These are phyloP conservation scores for Elaeis guineensis DNA, from an alignment of 176 grass and related monocot species.

Conservation along the genomic window DNA sequence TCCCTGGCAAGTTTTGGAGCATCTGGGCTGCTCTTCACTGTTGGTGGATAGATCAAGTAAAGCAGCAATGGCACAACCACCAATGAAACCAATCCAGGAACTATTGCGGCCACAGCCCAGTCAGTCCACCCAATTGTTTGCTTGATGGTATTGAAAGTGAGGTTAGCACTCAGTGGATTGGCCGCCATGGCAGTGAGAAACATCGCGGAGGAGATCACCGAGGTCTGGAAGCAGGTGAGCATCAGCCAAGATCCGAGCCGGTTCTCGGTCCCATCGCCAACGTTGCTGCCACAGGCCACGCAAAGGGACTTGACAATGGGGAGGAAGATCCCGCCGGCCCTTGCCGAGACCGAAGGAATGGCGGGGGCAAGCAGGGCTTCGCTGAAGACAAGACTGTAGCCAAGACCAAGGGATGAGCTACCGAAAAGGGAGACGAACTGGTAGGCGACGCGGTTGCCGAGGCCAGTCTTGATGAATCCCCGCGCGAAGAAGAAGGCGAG, in stretches of 20 bases:
- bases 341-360: constrained; percentile 81
- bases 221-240: constrained; percentile 98
- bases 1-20: constrained; percentile 81
- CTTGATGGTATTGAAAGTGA: constrained; percentile 57
- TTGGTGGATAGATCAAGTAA: constrained; percentile 82
- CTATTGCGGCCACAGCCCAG: constrained; percentile 87
- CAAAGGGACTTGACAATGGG: constrained; percentile 86
- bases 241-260: constrained; percentile 89
- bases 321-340: constrained; percentile 87
- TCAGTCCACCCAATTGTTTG: constrained; percentile 84
- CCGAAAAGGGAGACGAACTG: constrained; percentile 88
- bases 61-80: constrained; percentile 70
- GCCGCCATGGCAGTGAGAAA: constrained; percentile 94
- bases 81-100: constrained; percentile 68
- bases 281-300: constrained; percentile 65
- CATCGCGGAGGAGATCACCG: constrained; percentile 84
- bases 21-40: constrained; percentile 76
- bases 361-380: constrained; percentile 89
- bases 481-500: constrained; percentile 98
- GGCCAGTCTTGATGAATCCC: constrained; percentile 90
- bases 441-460: constrained; percentile 77
- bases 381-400: constrained; percentile 84
- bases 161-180: constrained; percentile 80
- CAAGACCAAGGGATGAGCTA: constrained; percentile 71
- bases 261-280: constrained; percentile 58